phyloP scores from a whole-genome alignment of 1,284 basidiomycete genomes.

The Ceratobasidium theobromae region DNA sequence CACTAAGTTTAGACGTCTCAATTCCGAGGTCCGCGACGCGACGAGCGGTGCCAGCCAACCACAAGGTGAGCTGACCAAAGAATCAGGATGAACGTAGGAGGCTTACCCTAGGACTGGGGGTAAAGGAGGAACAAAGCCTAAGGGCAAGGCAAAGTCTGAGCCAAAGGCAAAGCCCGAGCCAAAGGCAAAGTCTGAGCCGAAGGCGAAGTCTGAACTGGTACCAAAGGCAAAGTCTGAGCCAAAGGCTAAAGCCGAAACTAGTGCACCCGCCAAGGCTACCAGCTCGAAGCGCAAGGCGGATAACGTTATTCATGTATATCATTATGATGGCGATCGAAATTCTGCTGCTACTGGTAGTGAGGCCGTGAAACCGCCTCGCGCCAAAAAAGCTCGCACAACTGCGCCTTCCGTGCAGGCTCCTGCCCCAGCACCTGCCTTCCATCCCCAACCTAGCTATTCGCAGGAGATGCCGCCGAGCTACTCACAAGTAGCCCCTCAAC shows the following conservation, averaged over 20 bases:
- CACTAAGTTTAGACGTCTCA: conserved; percentile 21
- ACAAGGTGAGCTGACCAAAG: too few species aligned
- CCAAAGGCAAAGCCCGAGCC: conserved; percentile 12
- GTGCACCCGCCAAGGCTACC: neutral
- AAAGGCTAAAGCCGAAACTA: neutral
- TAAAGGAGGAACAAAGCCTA: neutral
- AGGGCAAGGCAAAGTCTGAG: neutral
- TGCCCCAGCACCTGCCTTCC: neutral
- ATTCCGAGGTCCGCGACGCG: conserved; percentile 16
- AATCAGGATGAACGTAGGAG: too few species aligned
- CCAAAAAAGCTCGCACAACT: conserved; percentile 4
- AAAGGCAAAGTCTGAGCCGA: neutral
- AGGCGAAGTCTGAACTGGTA: neutral
- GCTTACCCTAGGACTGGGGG: too few species aligned
- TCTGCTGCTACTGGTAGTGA: neutral
- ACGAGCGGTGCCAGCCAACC: neutral
- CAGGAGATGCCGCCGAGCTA: too few species aligned
- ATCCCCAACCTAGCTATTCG: conserved; percentile 1
- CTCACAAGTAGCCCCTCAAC: too few species aligned
- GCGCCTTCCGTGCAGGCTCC: neutral
- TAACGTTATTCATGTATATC: conserved; percentile 15
- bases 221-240: neutral
- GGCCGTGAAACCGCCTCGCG: neutral
- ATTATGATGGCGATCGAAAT: conserved; percentile 1
- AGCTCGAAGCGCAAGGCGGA: conserved; percentile 19